Percentiles rank a stretch among this genome's conserved stretches.
phyloP scores from a whole-genome alignment of 2,329 filamentous ascomycete species.

The Trichoderma sp. region DNA sequence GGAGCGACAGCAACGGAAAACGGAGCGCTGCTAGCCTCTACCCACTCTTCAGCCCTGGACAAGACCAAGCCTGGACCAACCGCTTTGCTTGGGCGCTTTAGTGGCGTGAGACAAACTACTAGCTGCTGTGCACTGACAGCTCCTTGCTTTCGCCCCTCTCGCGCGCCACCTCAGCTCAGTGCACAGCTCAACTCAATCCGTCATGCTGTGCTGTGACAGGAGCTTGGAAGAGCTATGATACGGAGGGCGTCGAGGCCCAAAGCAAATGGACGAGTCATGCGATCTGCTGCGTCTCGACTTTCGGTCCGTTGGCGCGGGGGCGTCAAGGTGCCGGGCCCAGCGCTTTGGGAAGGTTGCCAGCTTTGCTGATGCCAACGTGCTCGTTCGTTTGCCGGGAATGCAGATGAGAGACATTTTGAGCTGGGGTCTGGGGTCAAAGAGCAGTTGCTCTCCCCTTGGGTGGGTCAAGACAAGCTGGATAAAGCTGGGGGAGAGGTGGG shows the following conservation, averaged over 20 bases:
- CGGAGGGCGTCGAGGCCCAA: background rate
- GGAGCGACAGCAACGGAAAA: conserved; percentile 5
- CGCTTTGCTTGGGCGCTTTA: background rate
- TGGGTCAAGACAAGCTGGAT: conserved; percentile 7
- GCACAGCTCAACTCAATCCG: background rate
- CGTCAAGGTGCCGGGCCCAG: background rate
- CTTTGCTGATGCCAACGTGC: background rate
- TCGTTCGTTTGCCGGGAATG: background rate
- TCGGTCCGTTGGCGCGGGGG: conserved; percentile 12
- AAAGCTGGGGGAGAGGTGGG: background rate
- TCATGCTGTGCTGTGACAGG: background rate
- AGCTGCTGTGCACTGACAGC: conserved; percentile 19
- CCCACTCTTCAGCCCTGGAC: conserved; percentile 18
- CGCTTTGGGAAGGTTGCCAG: background rate
- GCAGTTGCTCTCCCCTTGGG: background rate
- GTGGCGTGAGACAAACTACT: conserved; percentile 19
- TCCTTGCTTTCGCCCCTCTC: conserved; percentile 13
- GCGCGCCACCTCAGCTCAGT: conserved; percentile 13
- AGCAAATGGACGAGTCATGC: conserved; percentile 1
- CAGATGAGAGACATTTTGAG: conserved; percentile 7
- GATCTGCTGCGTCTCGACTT: background rate
- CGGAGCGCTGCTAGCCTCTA: background rate
- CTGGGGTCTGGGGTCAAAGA: conserved; percentile 11
- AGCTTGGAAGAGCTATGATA: background rate
- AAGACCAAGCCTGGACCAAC: conserved; percentile 6